Percentiles rank a stretch among this genome's conserved stretches.
These are phyloP conservation scores for Anaeromyces robustus DNA, from an alignment of 192 early-diverging fungal species.

Conservation along the genomic window DNA sequence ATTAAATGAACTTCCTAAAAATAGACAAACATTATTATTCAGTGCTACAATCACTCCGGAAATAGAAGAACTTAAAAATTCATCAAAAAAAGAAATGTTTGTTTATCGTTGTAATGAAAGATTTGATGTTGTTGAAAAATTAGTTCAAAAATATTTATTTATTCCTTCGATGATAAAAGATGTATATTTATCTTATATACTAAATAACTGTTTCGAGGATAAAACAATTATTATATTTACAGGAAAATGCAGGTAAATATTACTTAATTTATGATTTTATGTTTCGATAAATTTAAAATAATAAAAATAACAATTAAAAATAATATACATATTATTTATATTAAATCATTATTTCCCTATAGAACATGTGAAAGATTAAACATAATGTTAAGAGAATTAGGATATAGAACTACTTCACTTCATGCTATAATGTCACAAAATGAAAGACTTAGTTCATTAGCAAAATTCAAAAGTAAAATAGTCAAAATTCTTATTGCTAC, in stretches of 20 bases:
- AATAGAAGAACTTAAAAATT: slow-evolving; percentile 49
- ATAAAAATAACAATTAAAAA: no score
- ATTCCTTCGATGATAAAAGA: slow-evolving; percentile 83
- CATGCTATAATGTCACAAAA: slow-evolving; percentile 88
- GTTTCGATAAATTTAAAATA: no score
- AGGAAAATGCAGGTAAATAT: slow-evolving; percentile 45
- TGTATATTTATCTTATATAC: slow-evolving; percentile 66
- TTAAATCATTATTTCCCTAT: neutral
- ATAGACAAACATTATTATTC: slow-evolving; percentile 86
- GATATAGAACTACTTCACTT: slow-evolving; percentile 72
- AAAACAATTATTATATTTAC: slow-evolving; percentile 92
- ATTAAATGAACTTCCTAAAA: slow-evolving; percentile 55
- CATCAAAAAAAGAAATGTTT: slow-evolving; percentile 12
- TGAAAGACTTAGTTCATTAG: slow-evolving; percentile 76
- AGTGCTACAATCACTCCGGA: slow-evolving; percentile 91
- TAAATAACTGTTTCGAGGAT: slow-evolving; percentile 32
- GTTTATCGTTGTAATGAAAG: slow-evolving; percentile 23
- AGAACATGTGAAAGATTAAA: slow-evolving; percentile 68
- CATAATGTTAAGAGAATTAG: slow-evolving; percentile 79
- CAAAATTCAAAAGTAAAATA: slow-evolving; percentile 77
- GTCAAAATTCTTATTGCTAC: slow-evolving; percentile 85
- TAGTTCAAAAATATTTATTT: slow-evolving; percentile 82
- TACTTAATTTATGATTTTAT: no score
- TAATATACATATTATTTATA: no score
- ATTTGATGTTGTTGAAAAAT: slow-evolving; percentile 59